phyloP scores from a whole-genome alignment of 352 stramenopile species.

The Globisporangium megalacanthum region DNA sequence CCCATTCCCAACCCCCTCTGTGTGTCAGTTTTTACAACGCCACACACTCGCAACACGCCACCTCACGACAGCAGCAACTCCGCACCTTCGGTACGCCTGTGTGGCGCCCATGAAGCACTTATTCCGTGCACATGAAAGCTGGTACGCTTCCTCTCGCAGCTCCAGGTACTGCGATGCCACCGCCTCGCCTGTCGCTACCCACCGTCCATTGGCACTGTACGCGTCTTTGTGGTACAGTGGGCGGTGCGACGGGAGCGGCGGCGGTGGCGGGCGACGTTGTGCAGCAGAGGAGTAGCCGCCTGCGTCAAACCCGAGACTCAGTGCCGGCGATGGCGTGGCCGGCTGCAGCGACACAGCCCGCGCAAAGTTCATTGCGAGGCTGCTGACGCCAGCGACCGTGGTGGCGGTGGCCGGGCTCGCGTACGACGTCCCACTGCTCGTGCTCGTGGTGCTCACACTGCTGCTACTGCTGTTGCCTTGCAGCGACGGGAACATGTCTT shows the following conservation, averaged over 20 bases:
- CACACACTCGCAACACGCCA: not conserved
- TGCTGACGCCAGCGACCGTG: slow-evolving; percentile 9
- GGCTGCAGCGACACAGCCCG: slow-evolving; percentile 65
- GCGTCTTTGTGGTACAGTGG: slow-evolving; percentile 58
- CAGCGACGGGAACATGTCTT: slow-evolving; percentile 80
- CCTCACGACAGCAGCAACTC: too few species aligned
- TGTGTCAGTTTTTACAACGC: not conserved
- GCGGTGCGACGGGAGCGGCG: slow-evolving; percentile 15
- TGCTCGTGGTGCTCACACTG: slow-evolving; percentile 7
- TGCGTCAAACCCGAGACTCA: not conserved
- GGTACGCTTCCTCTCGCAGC: slow-evolving; percentile 69
- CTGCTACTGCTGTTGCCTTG: slow-evolving; percentile 16
- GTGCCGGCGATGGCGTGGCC: not conserved
- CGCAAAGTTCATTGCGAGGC: slow-evolving; percentile 73
- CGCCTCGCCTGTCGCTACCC: slow-evolving; percentile 56
- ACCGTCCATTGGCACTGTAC: slow-evolving; percentile 29
- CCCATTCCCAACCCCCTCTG: not conserved
- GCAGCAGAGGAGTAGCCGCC: slow-evolving; percentile 2
- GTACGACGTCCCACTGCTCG: slow-evolving; percentile 7
- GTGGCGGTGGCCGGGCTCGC: not conserved
- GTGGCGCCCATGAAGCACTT: slow-evolving; percentile 85
- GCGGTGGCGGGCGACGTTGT: slow-evolving; percentile 6
- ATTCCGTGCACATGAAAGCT: slow-evolving; percentile 77
- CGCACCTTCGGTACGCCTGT: slow-evolving; percentile 74
- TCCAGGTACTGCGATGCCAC: slow-evolving; percentile 70